Evolutionary conservation across 805 yeast species (phyloP).

Genomic region (Phaffomyces antillensis): DNA sequence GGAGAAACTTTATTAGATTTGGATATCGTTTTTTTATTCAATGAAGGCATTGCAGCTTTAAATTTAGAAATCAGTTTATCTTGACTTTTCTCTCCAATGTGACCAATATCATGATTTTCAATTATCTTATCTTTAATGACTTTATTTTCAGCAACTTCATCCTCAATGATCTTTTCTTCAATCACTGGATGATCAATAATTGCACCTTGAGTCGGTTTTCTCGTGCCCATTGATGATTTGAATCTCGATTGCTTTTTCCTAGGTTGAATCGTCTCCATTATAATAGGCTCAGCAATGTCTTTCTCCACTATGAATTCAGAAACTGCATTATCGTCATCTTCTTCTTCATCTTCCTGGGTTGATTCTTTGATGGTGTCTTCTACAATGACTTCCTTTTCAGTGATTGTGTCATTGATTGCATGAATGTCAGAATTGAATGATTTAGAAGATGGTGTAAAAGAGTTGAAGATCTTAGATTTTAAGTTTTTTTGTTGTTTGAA

Average conservation of each 20-base stretch:
- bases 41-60: constrained; percentile 14
- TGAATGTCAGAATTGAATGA: background rate
- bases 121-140: too few species aligned
- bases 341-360: background rate
- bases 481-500: constrained; percentile 14
- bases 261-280: background rate
- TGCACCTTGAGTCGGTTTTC: background rate
- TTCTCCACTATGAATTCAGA: constrained; percentile 6
- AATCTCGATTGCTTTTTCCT: constrained; percentile 1
- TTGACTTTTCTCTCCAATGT: too few species aligned
- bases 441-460: background rate
- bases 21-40: background rate
- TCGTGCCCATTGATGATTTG: background rate
- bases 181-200: background rate
- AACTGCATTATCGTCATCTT: background rate
- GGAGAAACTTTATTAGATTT: background rate
- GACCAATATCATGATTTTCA: too few species aligned
- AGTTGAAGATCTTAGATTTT: background rate
- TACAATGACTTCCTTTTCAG: background rate
- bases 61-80: constrained; percentile 21
- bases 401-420: constrained; percentile 2
- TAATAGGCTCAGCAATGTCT: constrained; percentile 2
- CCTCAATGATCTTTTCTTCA: too few species aligned
- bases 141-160: background rate
- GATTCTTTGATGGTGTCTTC: too few species aligned